Conservation (phyloP, 2,329 filamentous ascomycete genomes). For the Sphaerulina populicola region DNA sequence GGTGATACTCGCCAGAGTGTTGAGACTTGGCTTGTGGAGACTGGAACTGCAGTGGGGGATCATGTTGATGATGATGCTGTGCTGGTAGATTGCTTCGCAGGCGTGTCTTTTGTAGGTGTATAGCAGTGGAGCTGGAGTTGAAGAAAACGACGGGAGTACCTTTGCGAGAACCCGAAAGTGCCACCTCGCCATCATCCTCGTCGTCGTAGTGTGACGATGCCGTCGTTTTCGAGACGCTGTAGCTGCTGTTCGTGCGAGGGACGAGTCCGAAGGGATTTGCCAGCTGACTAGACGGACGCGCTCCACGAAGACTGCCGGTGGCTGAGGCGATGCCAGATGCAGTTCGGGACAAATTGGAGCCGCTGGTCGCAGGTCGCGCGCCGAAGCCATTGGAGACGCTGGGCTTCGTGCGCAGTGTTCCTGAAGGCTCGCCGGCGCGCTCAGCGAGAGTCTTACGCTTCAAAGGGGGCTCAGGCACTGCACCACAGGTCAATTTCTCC, state of each 20-base stretch:
- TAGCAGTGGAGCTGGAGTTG: slow-evolving; percentile 25
- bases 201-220: slow-evolving; percentile 16
- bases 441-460: slow-evolving; percentile 47
- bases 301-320: slow-evolving; percentile 31
- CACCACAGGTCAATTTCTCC: not conserved
- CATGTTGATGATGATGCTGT: slow-evolving; percentile 13
- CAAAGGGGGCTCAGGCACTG: slow-evolving; percentile 42
- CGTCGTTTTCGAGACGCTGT: slow-evolving; percentile 7
- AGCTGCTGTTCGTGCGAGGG: slow-evolving; percentile 9
- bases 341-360: slow-evolving; percentile 38
- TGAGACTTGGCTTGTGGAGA: slow-evolving; percentile 25
- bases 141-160: slow-evolving; percentile 40
- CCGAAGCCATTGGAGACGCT: slow-evolving; percentile 18
- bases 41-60: slow-evolving; percentile 5
- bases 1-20: slow-evolving; percentile 24
- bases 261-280: slow-evolving; percentile 28
- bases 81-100: slow-evolving; percentile 26
- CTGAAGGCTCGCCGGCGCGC: slow-evolving; percentile 40
- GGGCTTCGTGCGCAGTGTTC: slow-evolving; percentile 19
- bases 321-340: slow-evolving; percentile 32
- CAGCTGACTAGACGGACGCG: slow-evolving; percentile 40
- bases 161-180: slow-evolving; percentile 36
- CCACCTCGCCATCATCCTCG: slow-evolving; percentile 34
- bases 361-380: slow-evolving; percentile 16
- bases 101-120: slow-evolving; percentile 29